A percentile compares a stretch with the other conserved stretches of the same genome.
Evolutionary conservation across 2,329 filamentous ascomycete genomes (phyloP).

Genomic region (Monosporascus sp.): DNA sequence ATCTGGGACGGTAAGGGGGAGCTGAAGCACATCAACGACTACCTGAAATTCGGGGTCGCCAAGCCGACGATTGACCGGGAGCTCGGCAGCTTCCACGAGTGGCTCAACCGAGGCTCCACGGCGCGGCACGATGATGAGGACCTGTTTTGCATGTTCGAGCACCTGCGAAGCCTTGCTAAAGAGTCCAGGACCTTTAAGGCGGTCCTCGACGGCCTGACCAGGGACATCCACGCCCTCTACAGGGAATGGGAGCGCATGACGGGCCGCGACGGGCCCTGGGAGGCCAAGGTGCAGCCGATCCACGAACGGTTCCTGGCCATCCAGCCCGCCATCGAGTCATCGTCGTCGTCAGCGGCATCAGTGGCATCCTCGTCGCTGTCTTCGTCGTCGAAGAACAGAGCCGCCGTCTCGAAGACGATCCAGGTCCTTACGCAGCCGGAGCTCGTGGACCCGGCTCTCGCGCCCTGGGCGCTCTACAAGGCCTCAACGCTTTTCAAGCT

Average conservation of each 20-base stretch:
- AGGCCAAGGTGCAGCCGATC: conserved; percentile 26
- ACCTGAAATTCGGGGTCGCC: conserved; percentile 52
- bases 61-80: conserved; percentile 33
- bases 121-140: conserved; percentile 17
- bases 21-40: conserved; percentile 53
- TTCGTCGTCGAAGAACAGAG: neutral
- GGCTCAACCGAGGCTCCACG: conserved; percentile 9
- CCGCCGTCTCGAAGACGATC: conserved; percentile 18
- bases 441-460: conserved; percentile 22
- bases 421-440: conserved; percentile 24
- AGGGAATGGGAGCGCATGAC: conserved; percentile 26
- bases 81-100: conserved; percentile 27
- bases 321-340: conserved; percentile 21
- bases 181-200: conserved; percentile 22
- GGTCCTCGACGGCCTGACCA: conserved; percentile 28
- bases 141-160: conserved; percentile 22
- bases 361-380: too few relatives aligned
- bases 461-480: conserved; percentile 43
- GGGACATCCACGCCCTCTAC: conserved; percentile 25
- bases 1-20: conserved; percentile 18
- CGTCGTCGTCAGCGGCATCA: too few relatives aligned
- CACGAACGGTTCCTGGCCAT: conserved; percentile 39
- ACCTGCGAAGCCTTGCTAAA: conserved; percentile 25
- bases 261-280: conserved; percentile 4
- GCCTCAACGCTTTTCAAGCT: conserved; percentile 42